Percentiles rank a stretch among this genome's conserved stretches.
Conservation (phyloP, 2,329 filamentous ascomycete genomes). For the Hymenoscyphus albidus region DNA sequence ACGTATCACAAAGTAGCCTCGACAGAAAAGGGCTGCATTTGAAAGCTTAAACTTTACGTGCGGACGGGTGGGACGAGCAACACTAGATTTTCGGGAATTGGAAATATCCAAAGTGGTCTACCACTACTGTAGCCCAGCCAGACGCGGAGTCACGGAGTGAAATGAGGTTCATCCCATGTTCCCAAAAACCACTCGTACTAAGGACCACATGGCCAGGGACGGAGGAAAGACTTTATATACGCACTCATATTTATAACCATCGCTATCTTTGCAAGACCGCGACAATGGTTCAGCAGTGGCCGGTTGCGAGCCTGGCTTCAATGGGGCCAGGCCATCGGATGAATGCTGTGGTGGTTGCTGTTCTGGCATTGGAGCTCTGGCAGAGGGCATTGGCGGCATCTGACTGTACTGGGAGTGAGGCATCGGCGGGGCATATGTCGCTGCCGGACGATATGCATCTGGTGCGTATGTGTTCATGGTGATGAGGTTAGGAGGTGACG, state of each 20-base stretch:
- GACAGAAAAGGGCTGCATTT: background rate
- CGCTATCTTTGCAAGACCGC: conserved; percentile 16
- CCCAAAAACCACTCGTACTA: background rate
- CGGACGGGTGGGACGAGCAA: background rate
- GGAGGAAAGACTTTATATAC: conserved; percentile 10
- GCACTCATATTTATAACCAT: conserved; percentile 33
- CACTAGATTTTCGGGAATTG: background rate
- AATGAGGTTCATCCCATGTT: background rate
- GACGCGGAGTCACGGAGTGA: background rate
- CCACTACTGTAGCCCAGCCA: background rate
- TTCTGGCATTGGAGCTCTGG: conserved; percentile 24
- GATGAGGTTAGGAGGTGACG: conserved; percentile 5
- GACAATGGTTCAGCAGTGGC: conserved; percentile 19
- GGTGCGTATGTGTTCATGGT: conserved; percentile 28
- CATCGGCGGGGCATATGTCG: conserved; percentile 20
- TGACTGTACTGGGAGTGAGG: conserved; percentile 16
- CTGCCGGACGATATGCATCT: conserved; percentile 20
- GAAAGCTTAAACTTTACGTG: background rate
- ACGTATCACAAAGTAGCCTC: background rate
- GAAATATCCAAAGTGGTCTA: background rate
- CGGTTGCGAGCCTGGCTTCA: conserved; percentile 22
- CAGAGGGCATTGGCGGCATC: conserved; percentile 21
- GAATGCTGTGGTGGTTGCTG: conserved; percentile 12
- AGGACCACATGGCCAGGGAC: background rate
- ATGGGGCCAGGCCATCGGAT: conserved; percentile 15